phyloP scores from a whole-genome alignment of 2,329 filamentous ascomycete genomes.

The Penicillium verrucosum region DNA sequence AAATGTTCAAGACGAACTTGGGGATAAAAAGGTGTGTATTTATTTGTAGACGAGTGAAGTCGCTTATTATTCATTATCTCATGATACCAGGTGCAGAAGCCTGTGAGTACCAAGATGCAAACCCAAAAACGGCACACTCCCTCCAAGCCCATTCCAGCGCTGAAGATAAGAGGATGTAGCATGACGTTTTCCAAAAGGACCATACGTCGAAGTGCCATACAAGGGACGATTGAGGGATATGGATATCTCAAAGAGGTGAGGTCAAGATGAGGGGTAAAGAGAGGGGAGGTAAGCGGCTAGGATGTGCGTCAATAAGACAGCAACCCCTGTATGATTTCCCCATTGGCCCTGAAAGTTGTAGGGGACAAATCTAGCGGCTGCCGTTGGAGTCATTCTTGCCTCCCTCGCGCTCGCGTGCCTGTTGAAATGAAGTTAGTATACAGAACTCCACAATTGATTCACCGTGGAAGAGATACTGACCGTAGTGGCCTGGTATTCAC shows the following conservation, averaged over 20 bases:
- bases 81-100: conserved; percentile 26
- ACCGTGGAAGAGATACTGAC: conserved; percentile 43
- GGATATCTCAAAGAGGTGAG: conserved; percentile 1
- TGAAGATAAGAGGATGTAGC: not conserved
- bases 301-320: not conserved
- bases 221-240: conserved; percentile 2
- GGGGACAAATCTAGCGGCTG: conserved; percentile 18
- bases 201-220: not conserved
- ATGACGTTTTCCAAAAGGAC: not conserved
- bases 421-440: conserved; percentile 7
- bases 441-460: not conserved
- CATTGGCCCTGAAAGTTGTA: not conserved
- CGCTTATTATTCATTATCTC: conserved; percentile 22
- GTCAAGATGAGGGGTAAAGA: not conserved
- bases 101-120: conserved; percentile 21
- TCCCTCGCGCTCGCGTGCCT: conserved; percentile 33
- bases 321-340: not conserved
- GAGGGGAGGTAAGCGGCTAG: not conserved
- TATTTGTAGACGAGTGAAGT: conserved; percentile 19
- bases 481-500: conserved; percentile 61
- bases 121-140: not conserved
- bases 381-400: conserved; percentile 31
- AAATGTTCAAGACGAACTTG: not conserved
- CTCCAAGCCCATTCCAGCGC: conserved; percentile 1
- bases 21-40: not conserved